Conservation (phyloP, 108 stramenopile genomes). For the Craspedostauros australis region DNA sequence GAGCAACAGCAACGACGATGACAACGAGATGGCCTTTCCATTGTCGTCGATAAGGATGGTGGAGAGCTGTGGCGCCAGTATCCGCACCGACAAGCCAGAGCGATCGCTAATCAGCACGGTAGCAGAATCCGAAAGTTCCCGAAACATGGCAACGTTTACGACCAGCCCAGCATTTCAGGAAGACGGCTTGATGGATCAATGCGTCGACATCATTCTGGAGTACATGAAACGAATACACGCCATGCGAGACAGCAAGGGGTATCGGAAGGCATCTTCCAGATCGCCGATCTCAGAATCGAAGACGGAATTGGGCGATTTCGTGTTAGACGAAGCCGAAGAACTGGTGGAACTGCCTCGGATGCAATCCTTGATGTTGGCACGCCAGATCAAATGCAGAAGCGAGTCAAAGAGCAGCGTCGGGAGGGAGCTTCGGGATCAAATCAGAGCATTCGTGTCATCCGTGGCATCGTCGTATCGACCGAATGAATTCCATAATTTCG, state of each 20-base stretch:
- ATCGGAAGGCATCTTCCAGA: not conserved
- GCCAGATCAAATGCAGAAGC: not conserved
- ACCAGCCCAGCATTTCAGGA: not conserved
- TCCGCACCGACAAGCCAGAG: too few relatives aligned
- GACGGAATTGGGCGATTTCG: not conserved
- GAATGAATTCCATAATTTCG: constrained; percentile 40
- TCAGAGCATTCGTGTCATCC: constrained; percentile 27
- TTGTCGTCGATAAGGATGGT: too few relatives aligned
- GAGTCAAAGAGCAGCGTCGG: constrained; percentile 4
- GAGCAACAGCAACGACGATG: too few relatives aligned
- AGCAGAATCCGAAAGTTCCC: not conserved
- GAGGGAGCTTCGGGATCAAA: too few relatives aligned
- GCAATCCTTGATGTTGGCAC: not conserved
- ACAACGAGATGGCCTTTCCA: too few relatives aligned
- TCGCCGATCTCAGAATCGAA: not conserved
- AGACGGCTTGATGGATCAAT: not conserved
- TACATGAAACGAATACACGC: constrained; percentile 1
- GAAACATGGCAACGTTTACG: not conserved
- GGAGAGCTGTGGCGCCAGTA: too few relatives aligned
- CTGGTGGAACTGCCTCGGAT: constrained; percentile 1
- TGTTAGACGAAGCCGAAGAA: constrained; percentile 2
- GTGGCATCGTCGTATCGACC: constrained; percentile 31
- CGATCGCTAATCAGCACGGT: too few relatives aligned
- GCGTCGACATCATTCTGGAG: not conserved
- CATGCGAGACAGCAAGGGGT: not conserved